Base-by-base conservation (phyloP, 352 stramenopile genomes). In the Globisporangium takayamanum region DNA sequence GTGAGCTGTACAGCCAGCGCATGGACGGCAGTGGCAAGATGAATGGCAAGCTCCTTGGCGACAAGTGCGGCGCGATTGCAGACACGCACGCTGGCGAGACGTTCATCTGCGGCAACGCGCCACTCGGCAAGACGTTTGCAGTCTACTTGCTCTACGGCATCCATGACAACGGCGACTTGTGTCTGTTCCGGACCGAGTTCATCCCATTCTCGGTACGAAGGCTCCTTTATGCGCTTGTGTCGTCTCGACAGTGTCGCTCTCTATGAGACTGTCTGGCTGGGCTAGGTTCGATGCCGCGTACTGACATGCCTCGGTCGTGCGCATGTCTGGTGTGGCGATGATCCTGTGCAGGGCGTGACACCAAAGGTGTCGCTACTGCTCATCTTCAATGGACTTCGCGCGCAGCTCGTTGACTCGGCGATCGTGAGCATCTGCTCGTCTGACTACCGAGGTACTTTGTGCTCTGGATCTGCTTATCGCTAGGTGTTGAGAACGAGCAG, bases 161-260 rank as follows among this genome's bases (percentile, higher is more conserved):
- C 20, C 78, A 87, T 30, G 74, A 61, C 14, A 89, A 88, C 51
- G 86, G 86, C 2, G 80, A 92, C 22, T 58, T 95, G 15, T 86
- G 77, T 30, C 53, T 95, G 3, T 92, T 84, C 58, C 84, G 84
- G 7, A 65, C 65, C 8, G 78, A 92, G 33, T 89, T 72, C 25
- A 76, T 85, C 49, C 70, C 74, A 5, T 89, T 87, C 54, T 84
- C 84, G 72, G 85, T 94, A 70, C 12, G 76, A 66, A 2, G 5
- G 50, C 22, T 6, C 14, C 37, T 42, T 37, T 5, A 52, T 41
- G 37, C 12, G 42, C 18, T n/a, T 33, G n/a, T 5, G 15, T 26
- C 36, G 3, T 2, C 11, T n/a, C 42, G 22, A 3, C 14, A 36
- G 18, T 36, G 26, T 50, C 5, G 48, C 25, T 53, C 25, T 39